These are phyloP conservation scores for Trifolium dubium DNA, from an alignment of 306 rosid genomes.

Conservation along the genomic window DNA sequence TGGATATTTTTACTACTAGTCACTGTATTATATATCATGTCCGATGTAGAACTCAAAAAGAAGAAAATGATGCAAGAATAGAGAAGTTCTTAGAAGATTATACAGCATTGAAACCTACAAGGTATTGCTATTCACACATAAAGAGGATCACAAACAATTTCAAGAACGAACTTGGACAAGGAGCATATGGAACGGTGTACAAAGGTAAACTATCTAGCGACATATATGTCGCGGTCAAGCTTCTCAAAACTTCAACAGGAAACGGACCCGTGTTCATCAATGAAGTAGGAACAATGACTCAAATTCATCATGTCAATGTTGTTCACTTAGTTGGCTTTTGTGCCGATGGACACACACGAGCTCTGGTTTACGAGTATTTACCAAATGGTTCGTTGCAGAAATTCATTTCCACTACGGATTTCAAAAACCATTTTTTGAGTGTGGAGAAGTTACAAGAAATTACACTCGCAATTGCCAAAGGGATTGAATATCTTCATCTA, in stretches of 20 bases:
- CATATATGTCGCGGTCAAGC: conserved; percentile 34
- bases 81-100: conserved; percentile 36
- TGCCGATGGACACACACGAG: conserved; percentile 35
- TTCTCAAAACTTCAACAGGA: conserved; percentile 17
- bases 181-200: conserved; percentile 32
- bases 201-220: conserved; percentile 36
- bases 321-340: conserved; percentile 48
- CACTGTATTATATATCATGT: neutral
- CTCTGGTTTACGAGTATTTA: conserved; percentile 24
- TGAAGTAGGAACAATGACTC: conserved; percentile 46
- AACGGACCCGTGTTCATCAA: conserved; percentile 47
- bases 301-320: conserved; percentile 49
- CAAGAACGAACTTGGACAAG: conserved; percentile 29
- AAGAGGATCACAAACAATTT: conserved; percentile 36
- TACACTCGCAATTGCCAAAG: conserved; percentile 34
- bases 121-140: conserved; percentile 25
- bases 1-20: conserved; percentile 4
- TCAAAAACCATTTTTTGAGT: conserved; percentile 23
- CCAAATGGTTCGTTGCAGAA: conserved; percentile 37
- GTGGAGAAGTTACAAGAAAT: conserved; percentile 37
- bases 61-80: conserved; percentile 34
- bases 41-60: neutral
- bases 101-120: conserved; percentile 35
- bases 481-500: conserved; percentile 39
- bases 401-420: conserved; percentile 22